Evolutionary conservation across 306 rosid species (phyloP).

Genomic region (Cucurbita argyrosperma): DNA sequence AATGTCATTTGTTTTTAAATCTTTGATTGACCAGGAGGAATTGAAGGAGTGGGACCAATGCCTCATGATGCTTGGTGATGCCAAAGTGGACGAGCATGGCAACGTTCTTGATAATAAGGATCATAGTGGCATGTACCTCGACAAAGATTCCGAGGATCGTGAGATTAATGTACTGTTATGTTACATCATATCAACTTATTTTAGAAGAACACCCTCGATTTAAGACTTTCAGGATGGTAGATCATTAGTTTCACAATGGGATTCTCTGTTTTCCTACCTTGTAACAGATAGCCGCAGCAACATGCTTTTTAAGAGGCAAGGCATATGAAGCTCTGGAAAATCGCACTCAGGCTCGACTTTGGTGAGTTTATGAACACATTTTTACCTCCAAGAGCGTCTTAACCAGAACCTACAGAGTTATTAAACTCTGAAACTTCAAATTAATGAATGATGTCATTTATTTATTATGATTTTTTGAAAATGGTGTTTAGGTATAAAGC

Average conservation of each 20-base stretch:
- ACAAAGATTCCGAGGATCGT: conserved; percentile 76
- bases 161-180: conserved; percentile 54
- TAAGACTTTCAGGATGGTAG: neutral
- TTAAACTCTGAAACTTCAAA: neutral
- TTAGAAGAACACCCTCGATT: neutral
- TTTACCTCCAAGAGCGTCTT: neutral
- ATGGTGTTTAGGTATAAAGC: conserved; percentile 62
- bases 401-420: neutral
- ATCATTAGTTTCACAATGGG: conserved; percentile 3
- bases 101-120: conserved; percentile 50
- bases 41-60: conserved; percentile 98
- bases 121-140: conserved; percentile 61
- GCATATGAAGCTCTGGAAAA: conserved; percentile 88
- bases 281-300: conserved; percentile 79
- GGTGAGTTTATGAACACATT: conserved; percentile 33
- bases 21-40: conserved; percentile 43
- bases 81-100: conserved; percentile 74
- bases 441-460: neutral
- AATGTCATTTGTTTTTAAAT: neutral
- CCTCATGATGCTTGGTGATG: conserved; percentile 63
- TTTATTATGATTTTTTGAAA: neutral
- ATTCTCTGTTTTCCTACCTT: conserved; percentile 11
- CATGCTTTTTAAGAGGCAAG: conserved; percentile 82
- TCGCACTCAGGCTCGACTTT: conserved; percentile 76
- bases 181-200: neutral